These are phyloP conservation scores for Hippophae rhamnoides DNA, from an alignment of 306 rosid genomes.

Conservation along the genomic window DNA sequence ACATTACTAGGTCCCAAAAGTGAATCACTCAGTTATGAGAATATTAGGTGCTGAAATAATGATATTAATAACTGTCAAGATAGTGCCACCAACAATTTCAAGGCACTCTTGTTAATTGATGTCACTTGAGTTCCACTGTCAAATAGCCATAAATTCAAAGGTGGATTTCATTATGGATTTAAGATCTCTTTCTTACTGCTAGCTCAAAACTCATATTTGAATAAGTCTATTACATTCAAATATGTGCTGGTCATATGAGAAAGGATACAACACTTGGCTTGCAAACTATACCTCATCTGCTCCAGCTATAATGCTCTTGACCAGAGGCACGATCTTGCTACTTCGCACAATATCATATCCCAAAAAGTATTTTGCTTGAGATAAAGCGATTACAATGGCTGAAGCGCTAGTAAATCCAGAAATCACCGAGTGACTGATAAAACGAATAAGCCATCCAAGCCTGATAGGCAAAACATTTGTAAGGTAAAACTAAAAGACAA, in stretches of 20 bases:
- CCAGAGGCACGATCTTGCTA: slow-evolving; percentile 82
- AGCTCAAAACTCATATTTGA: too few relatives aligned
- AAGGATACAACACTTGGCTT: too few relatives aligned
- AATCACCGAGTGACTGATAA: slow-evolving; percentile 95
- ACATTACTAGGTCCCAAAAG: not conserved
- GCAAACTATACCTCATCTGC: slow-evolving; percentile 65
- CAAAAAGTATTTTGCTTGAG: slow-evolving; percentile 85
- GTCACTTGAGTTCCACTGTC: too few relatives aligned
- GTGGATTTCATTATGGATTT: too few relatives aligned
- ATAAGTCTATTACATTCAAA: not conserved
- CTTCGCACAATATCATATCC: slow-evolving; percentile 66
- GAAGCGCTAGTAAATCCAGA: slow-evolving; percentile 97
- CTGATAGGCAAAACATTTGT: slow-evolving; percentile 37
- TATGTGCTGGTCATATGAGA: too few relatives aligned
- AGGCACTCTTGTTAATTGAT: too few relatives aligned
- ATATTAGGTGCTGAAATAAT: too few relatives aligned
- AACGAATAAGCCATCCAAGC: slow-evolving; percentile 98
- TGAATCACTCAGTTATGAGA: too few relatives aligned
- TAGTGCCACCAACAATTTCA: too few relatives aligned
- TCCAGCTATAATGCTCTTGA: slow-evolving; percentile 81
- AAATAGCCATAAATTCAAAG: too few relatives aligned
- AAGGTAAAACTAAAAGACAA: slow-evolving; percentile 7
- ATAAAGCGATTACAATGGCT: slow-evolving; percentile 88
- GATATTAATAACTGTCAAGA: too few relatives aligned
- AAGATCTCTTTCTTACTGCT: too few relatives aligned